Conservation (phyloP, 352 stramenopile genomes). For the Aphanomyces euteiches region DNA sequence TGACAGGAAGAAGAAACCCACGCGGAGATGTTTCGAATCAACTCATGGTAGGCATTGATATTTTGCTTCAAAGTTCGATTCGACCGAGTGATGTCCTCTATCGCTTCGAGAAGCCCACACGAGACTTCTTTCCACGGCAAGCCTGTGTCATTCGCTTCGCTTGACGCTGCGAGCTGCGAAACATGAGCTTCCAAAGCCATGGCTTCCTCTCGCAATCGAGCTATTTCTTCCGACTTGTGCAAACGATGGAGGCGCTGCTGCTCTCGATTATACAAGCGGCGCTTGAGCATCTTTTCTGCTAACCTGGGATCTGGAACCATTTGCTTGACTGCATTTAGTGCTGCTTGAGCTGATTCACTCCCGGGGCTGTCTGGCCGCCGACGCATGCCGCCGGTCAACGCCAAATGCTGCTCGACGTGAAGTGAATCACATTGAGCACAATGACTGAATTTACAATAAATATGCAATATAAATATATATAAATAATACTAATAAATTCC, state of each 20-base stretch:
- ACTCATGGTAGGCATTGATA: neutral
- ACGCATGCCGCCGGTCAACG: no score
- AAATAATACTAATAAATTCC: no score
- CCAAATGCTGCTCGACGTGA: no score
- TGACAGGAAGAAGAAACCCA: neutral
- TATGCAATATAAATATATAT: no score
- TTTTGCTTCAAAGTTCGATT: neutral
- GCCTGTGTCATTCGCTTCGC: neutral
- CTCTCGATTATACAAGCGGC: conserved; percentile 15
- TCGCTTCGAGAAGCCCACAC: neutral
- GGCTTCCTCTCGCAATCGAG: conserved; percentile 4
- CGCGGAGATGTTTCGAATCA: neutral
- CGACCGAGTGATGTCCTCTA: neutral
- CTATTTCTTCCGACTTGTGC: neutral
- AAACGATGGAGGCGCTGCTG: conserved; percentile 10
- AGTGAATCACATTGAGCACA: no score
- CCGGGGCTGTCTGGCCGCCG: neutral
- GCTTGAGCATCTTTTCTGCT: neutral
- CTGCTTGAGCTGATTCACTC: neutral
- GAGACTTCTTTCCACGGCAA: conserved; percentile 14
- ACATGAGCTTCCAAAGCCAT: neutral
- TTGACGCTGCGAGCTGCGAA: neutral
- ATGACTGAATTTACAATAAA: no score
- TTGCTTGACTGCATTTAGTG: neutral
- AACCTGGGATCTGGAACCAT: conserved; percentile 1